These are phyloP conservation scores for Coemansia sp. DNA, from an alignment of 192 early-diverging fungal species.

Conservation along the genomic window DNA sequence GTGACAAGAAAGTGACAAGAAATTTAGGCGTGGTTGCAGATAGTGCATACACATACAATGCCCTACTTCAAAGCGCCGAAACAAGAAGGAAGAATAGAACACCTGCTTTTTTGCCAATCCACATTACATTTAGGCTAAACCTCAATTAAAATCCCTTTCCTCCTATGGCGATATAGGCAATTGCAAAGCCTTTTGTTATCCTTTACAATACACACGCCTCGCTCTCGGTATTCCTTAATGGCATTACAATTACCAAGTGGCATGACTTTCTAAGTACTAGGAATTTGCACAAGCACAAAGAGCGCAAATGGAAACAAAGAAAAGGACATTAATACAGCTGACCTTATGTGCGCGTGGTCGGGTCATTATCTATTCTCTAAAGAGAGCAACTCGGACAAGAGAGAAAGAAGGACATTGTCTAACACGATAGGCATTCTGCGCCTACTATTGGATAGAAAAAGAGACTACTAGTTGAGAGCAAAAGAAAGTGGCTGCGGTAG, in stretches of 20 bases:
- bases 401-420: not conserved
- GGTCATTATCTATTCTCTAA: not conserved
- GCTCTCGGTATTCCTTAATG: not conserved
- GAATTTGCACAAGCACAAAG: not conserved
- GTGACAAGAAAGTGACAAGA: not conserved
- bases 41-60: not conserved
- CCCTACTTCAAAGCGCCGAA: not conserved
- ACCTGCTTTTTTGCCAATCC: not conserved
- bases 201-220: not conserved
- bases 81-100: not conserved
- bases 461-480: not conserved
- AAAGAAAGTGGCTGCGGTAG: not conserved
- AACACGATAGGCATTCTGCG: conserved; percentile 2
- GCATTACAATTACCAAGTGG: not conserved
- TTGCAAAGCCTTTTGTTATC: not conserved
- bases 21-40: not conserved
- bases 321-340: not conserved
- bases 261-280: not conserved
- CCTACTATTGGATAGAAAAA: conserved; percentile 1
- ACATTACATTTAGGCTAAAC: conserved; percentile 3
- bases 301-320: not conserved
- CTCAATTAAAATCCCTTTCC: not conserved
- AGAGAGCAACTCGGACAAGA: not conserved
- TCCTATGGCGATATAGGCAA: not conserved
- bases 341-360: not conserved